Percentiles rank a stretch among this genome's conserved stretches.
phyloP scores from a whole-genome alignment of 1,284 basidiomycete species.

The Neolentinus lepideus region DNA sequence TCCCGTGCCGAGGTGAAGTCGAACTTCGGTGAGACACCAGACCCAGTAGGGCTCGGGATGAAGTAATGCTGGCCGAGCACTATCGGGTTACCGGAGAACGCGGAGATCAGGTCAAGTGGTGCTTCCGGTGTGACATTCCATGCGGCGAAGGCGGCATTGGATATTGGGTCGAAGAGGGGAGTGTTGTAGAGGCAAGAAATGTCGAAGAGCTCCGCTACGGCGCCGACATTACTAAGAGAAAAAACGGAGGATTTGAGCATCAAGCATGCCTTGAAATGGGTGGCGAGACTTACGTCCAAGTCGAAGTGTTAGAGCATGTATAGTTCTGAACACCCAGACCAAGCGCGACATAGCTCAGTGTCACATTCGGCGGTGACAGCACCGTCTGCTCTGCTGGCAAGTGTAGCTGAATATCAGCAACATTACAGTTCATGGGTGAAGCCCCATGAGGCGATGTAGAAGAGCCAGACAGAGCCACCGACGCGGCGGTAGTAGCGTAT shows the following conservation, averaged over 20 bases:
- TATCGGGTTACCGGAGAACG: constrained; percentile 14
- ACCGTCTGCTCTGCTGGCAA: constrained; percentile 9
- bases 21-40: constrained; percentile 47
- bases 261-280: too few species aligned
- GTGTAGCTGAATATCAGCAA: constrained; percentile 3
- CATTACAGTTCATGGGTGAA: neutral
- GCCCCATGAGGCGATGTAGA: neutral
- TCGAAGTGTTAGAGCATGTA: constrained; percentile 27
- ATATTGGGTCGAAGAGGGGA: constrained; percentile 29
- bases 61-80: constrained; percentile 55
- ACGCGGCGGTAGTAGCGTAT: neutral
- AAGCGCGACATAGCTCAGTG: constrained; percentile 26
- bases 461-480: neutral
- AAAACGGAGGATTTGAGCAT: too few species aligned
- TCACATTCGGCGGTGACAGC: constrained; percentile 22
- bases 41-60: constrained; percentile 33
- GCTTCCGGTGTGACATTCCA: constrained; percentile 26
- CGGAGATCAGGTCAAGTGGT: constrained; percentile 31
- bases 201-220: constrained; percentile 53
- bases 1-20: constrained; percentile 41
- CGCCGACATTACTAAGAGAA: constrained; percentile 35
- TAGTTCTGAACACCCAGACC: constrained; percentile 34
- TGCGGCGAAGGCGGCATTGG: constrained; percentile 31
- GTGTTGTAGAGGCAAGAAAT: constrained; percentile 42
- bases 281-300: constrained; percentile 23